Percentiles rank a stretch among this genome's conserved stretches.
Conservation (phyloP, 148 eudicot species). For the Pouteria glomerata region DNA sequence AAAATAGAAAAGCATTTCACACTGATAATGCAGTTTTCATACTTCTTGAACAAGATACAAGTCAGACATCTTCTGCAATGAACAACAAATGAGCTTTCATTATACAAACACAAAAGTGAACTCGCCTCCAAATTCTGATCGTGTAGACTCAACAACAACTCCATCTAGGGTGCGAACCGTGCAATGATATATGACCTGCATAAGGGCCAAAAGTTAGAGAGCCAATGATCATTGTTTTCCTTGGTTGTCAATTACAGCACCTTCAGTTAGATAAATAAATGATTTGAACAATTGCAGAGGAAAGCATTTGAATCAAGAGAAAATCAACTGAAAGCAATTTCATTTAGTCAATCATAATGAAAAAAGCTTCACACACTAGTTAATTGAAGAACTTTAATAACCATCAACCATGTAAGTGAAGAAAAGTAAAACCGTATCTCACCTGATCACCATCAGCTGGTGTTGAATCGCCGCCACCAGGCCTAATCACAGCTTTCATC, state of each 20-base stretch:
- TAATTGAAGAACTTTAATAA: background rate
- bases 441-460: constrained; percentile 97
- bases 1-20: background rate
- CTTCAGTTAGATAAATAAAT: background rate
- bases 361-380: background rate
- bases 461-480: constrained; percentile 65
- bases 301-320: background rate
- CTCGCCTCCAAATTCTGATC: constrained; percentile 71
- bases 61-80: too few relatives aligned
- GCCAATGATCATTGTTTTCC: background rate
- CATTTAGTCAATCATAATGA: too few relatives aligned
- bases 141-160: constrained; percentile 68
- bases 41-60: background rate
- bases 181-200: constrained; percentile 71
- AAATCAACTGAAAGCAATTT: background rate
- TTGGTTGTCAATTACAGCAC: background rate
- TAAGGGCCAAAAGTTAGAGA: background rate
- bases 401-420: background rate
- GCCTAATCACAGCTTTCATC: constrained; percentile 75
- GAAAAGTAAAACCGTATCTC: background rate
- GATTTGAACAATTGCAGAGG: too few relatives aligned
- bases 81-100: too few relatives aligned
- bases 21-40: background rate
- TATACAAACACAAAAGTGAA: background rate
- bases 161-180: constrained; percentile 87